Evolutionary conservation across 1,284 basidiomycete genomes (phyloP).

Genomic region (Takashimella koratensis): DNA sequence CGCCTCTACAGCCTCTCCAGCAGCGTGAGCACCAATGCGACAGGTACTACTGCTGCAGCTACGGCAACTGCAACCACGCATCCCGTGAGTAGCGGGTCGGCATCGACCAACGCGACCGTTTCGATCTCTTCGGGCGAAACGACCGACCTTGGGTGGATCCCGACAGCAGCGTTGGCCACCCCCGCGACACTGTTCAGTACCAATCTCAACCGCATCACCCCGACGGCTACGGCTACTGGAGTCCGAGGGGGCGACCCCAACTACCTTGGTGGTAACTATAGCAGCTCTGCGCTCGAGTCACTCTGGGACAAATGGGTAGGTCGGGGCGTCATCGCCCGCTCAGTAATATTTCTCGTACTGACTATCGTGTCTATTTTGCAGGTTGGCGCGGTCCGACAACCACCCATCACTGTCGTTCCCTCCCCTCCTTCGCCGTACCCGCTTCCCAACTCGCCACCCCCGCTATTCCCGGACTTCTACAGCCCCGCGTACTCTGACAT

Average conservation of each 20-base stretch:
- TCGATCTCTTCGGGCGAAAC: background rate
- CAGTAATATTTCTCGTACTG: background rate
- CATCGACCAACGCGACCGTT: background rate
- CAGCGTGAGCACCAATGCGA: background rate
- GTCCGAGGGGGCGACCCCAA: slow-evolving; percentile 6
- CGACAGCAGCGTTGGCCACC: slow-evolving; percentile 6
- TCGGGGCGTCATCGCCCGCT: background rate
- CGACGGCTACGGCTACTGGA: slow-evolving; percentile 10
- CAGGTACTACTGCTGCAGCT: background rate
- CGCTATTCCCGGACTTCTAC: slow-evolving; percentile 17
- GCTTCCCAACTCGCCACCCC: slow-evolving; percentile 11
- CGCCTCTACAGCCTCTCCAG: too few species aligned
- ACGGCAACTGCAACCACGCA: background rate
- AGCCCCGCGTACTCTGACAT: slow-evolving; percentile 7
- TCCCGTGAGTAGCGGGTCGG: background rate
- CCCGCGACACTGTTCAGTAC: slow-evolving; percentile 5
- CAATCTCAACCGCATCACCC: slow-evolving; percentile 7
- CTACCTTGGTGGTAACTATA: slow-evolving; percentile 8
- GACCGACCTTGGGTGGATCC: slow-evolving; percentile 15
- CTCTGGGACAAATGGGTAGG: slow-evolving; percentile 20
- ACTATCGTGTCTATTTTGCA: background rate
- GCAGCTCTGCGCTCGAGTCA: slow-evolving; percentile 1
- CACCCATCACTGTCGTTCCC: slow-evolving; percentile 7
- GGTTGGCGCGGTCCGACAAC: slow-evolving; percentile 15
- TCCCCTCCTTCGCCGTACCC: slow-evolving; percentile 15